Evolutionary conservation across 1,284 basidiomycete genomes (phyloP).

Genomic region (Trichosporon coremiiforme): DNA sequence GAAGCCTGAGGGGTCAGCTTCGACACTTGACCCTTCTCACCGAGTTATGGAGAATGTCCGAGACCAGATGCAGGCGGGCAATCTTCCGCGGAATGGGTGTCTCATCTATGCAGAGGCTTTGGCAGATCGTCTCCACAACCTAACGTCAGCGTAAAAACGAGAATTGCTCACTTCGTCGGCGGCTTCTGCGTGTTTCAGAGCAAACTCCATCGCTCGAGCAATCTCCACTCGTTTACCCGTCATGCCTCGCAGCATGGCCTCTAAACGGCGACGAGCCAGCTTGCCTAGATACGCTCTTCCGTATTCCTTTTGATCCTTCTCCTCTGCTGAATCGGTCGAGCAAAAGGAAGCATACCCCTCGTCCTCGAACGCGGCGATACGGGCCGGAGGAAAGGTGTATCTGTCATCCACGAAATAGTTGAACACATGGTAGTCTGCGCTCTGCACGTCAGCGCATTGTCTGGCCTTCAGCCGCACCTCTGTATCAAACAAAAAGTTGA

Average conservation of each 20-base stretch:
- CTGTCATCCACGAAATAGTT: constrained; percentile 69
- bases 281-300: constrained; percentile 73
- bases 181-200: constrained; percentile 89
- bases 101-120: constrained; percentile 76
- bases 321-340: constrained; percentile 93
- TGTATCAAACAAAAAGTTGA: constrained; percentile 71
- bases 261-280: constrained; percentile 77
- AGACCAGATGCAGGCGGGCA: constrained; percentile 89
- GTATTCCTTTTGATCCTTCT: constrained; percentile 78
- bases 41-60: constrained; percentile 96
- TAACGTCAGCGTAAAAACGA: constrained; percentile 49
- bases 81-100: constrained; percentile 96
- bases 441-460: neutral
- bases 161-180: constrained; percentile 71
- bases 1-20: constrained; percentile 42
- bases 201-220: constrained; percentile 92
- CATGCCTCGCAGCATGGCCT: constrained; percentile 83
- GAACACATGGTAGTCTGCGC: constrained; percentile 68
- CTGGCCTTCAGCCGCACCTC: constrained; percentile 60
- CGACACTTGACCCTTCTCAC: constrained; percentile 58
- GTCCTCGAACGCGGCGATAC: constrained; percentile 75
- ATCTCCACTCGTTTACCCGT: constrained; percentile 86
- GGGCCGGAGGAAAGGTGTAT: constrained; percentile 59
- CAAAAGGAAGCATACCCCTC: constrained; percentile 92
- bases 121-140: constrained; percentile 82